Evolutionary conservation across 1,284 basidiomycete genomes (phyloP), one percentile per base, ranked within the genome.

Genomic region (Cryptococcus sp.): DNA sequence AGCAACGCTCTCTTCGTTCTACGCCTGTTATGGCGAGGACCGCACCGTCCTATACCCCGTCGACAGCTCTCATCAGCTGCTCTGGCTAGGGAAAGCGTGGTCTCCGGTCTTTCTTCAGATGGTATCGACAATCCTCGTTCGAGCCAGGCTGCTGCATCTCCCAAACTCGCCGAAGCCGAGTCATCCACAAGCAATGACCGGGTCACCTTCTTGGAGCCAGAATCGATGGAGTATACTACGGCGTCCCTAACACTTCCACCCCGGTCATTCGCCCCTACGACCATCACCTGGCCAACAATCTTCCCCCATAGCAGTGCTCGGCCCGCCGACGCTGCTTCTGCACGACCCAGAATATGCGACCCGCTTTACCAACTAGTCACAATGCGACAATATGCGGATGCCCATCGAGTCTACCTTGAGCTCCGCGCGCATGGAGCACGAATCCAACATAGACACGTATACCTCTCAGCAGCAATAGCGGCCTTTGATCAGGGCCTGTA

Each of bases 251-350:
- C 65, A 16, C 62, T 74, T 3, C 72, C 74, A 3, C 51, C 57
- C 8, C 40, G 47, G 25, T 22, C 35, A 0, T 25, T 44, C 5
- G 39, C 51, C 17, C 51, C 62, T 2, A 48, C 57, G 22, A 70
- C 70, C 5, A 68, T 74, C 35, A 69, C 71, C 13, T 76, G 73
- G 73, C 73, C 74, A 11, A 74, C 70, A 2, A 31, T 75, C 19
- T 75, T 72, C 50, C 44, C 57, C 16, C 63, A 61, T 41, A 44
- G 44, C 31, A 47, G 47, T 16, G 41, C 48, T 17, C 27, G 27
- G 27, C 27, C 27, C 27, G 20, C 40, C 22, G 42, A 23, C 20
- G 20, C 53, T 4, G 20, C 47, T 7, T 39, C 49, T 42, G 19
- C 42, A 15, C 23, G 54, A 17, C 49, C 56, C 19, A 56, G 57